Evolutionary conservation across 805 yeast genomes (phyloP).

Genomic region (Candida xiaguanensis): DNA sequence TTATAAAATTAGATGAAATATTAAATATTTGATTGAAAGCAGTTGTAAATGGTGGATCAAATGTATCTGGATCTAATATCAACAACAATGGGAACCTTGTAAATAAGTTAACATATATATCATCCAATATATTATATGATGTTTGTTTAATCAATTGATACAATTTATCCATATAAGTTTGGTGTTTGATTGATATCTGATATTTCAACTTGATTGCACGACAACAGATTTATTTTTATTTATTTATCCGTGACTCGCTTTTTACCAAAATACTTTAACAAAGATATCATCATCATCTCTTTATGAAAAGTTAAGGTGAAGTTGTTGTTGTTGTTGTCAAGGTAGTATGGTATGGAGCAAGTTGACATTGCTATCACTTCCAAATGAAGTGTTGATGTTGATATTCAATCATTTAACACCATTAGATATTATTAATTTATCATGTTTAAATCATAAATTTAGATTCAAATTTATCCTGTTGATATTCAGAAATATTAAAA

Average conservation of each 20-base stretch:
- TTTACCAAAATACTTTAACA: too few relatives aligned
- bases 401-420: conserved; percentile 6
- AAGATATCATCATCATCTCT: too few relatives aligned
- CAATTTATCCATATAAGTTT: neutral
- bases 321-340: too few relatives aligned
- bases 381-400: neutral
- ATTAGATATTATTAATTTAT: conserved; percentile 13
- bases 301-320: too few relatives aligned
- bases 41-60: conserved; percentile 24
- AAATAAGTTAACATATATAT: conserved; percentile 8
- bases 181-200: too few relatives aligned
- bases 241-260: too few relatives aligned
- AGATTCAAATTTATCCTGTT: conserved; percentile 16
- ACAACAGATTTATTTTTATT: too few relatives aligned
- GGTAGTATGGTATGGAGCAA: too few relatives aligned
- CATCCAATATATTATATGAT: conserved; percentile 9
- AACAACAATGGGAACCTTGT: conserved; percentile 14
- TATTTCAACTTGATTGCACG: neutral
- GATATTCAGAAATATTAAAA: conserved; percentile 20
- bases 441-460: conserved; percentile 13
- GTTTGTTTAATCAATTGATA: neutral
- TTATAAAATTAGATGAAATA: conserved; percentile 6
- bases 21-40: conserved; percentile 14
- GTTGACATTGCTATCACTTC: neutral
- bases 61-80: conserved; percentile 19